phyloP scores from a whole-genome alignment of 1,284 basidiomycete genomes.

The Sanghuangporus baumii region DNA sequence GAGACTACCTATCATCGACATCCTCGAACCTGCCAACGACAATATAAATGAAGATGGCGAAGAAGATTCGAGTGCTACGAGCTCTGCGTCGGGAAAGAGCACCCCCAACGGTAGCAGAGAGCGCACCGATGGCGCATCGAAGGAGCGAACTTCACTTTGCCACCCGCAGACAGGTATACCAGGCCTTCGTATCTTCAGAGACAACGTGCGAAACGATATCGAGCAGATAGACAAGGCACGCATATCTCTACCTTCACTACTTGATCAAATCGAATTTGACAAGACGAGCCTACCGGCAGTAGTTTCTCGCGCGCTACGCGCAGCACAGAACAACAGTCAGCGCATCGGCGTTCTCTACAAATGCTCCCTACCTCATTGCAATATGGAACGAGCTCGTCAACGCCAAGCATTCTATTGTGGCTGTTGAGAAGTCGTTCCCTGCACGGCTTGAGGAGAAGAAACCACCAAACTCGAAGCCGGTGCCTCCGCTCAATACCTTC shows the following conservation, averaged over 20 bases:
- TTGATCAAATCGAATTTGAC: neutral
- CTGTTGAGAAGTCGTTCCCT: slow-evolving; percentile 51
- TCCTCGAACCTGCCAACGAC: neutral
- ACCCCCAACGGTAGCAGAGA: neutral
- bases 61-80: neutral
- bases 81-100: neutral
- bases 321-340: neutral
- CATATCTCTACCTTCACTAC: neutral
- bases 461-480: slow-evolving; percentile 7
- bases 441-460: neutral
- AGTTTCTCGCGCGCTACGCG: slow-evolving; percentile 8
- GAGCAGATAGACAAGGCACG: slow-evolving; percentile 12
- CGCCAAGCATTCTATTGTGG: slow-evolving; percentile 50
- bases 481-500: slow-evolving; percentile 17
- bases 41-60: neutral
- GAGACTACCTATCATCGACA: slow-evolving; percentile 8
- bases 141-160: neutral
- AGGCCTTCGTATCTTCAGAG: slow-evolving; percentile 10
- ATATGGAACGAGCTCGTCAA: slow-evolving; percentile 73
- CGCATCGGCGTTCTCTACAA: slow-evolving; percentile 43
- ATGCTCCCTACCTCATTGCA: slow-evolving; percentile 68
- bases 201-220: slow-evolving; percentile 11
- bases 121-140: neutral
- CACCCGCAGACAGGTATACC: slow-evolving; percentile 4
- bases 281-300: neutral